A percentile compares a stretch with the other conserved stretches of the same genome.
Conservation (phyloP, 2,329 filamentous ascomycete genomes). For the Fusarium beomiforme region DNA sequence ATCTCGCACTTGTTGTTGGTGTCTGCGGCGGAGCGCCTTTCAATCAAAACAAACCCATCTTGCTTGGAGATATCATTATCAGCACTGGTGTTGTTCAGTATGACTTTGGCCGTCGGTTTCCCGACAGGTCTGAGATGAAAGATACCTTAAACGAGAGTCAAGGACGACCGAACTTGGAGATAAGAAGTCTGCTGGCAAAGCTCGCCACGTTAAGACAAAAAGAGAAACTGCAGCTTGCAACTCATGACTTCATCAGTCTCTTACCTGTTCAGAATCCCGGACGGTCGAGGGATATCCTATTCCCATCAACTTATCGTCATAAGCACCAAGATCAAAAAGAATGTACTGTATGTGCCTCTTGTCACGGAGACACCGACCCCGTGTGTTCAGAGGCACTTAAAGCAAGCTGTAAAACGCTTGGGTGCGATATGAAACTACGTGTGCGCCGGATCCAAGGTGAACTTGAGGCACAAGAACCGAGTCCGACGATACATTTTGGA, state of each 20-base stretch:
- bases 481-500: conserved; percentile 7
- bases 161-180: neutral
- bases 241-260: neutral
- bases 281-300: neutral
- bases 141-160: neutral
- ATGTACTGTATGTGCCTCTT: neutral
- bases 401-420: neutral
- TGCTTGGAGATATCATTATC: neutral
- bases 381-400: neutral
- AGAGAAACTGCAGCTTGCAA: neutral
- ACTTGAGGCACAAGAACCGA: no score
- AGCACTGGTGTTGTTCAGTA: neutral
- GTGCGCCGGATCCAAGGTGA: neutral
- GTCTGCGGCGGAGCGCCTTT: neutral
- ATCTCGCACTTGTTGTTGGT: neutral
- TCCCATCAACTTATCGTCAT: neutral
- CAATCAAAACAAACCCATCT: neutral
- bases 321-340: neutral
- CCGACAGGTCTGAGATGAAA: neutral
- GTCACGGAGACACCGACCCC: neutral
- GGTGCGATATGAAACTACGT: neutral
- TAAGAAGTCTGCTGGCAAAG: neutral
- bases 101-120: neutral
- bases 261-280: neutral
- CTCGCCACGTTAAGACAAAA: neutral